These are phyloP conservation scores for Aspergillus uvarum DNA, from an alignment of 2,329 filamentous ascomycete genomes.

Conservation along the genomic window DNA sequence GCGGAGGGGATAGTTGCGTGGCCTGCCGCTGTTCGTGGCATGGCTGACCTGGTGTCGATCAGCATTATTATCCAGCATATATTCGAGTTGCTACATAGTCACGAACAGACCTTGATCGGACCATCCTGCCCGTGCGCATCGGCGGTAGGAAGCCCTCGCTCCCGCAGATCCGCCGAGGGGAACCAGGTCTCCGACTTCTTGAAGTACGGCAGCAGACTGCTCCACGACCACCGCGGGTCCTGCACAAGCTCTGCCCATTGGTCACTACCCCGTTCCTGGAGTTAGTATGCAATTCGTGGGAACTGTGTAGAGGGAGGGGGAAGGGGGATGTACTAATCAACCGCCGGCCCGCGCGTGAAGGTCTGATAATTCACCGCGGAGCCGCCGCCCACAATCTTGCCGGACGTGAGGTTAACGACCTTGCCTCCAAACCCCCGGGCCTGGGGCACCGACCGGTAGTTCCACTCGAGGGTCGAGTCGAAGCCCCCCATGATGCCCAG, in stretches of 20 bases:
- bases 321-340: neutral
- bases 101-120: neutral
- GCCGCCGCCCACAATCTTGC: neutral
- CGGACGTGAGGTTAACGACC: neutral
- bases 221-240: neutral
- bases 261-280: neutral
- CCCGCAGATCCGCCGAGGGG: neutral
- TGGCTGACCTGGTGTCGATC: neutral
- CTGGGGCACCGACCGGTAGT: slow-evolving; percentile 2
- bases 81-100: too few relatives aligned
- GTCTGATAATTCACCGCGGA: neutral
- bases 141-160: neutral
- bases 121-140: neutral
- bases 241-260: neutral
- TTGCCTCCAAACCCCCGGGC: neutral
- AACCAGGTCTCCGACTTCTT: neutral
- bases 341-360: neutral
- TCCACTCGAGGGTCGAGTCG: neutral
- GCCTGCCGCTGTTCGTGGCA: neutral
- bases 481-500: neutral
- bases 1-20: slow-evolving; percentile 2
- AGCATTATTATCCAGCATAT: too few relatives aligned
- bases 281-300: neutral
- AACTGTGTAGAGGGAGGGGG: neutral
- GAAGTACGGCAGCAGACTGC: neutral